Evolutionary conservation across 2,329 filamentous ascomycete genomes (phyloP), one percentile per base, ranked within the genome.

Genomic region (Dactylellina parvicollis): DNA sequence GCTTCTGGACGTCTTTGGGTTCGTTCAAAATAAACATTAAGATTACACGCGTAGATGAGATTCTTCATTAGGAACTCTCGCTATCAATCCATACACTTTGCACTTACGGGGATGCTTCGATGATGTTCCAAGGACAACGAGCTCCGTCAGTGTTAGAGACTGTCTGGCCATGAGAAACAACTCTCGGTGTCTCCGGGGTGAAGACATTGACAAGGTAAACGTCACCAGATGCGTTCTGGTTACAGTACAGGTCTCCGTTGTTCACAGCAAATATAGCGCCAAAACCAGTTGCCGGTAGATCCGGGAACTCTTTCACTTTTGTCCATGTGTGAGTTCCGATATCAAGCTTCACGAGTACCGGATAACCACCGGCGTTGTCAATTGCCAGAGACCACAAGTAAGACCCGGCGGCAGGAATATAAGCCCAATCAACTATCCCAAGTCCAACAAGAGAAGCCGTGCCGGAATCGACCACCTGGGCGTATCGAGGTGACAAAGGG

Each of bases 91-190:
- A 8, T 9, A 4, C 7, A 12, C 7, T 44, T 44, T 20, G 9
- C 40, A n/a, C n/a, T n/a, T 44, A 44, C 2, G 49, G 49, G n/a
- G n/a, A 12, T n/a, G 49, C 49, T 18, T 34, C 49, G 9, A 54
- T 54, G 18, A 54, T 24, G 22, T 54, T 54, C 49, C 49, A 54
- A 8, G 49, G 28, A 20, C 56, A 61, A 26, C 56, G 40, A n/a
- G 40, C 56, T 30, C 42, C 40, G 20, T 61, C 56, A 24, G 40
- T 61, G 26, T 61, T 61, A 8, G 40, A 49, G 9, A 61, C 56
- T 1, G 18, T 16, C 18, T 47, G 42, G 16, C 56, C 56, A n/a
- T 49, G 16, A 10, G 28, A 8, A 12, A 61, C 56, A 20, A 61
- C 56, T 28, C 28, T 47, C 12, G 40, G 56, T 1, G 1, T 36